Evolutionary conservation across 2,329 filamentous ascomycete species (phyloP).

Genomic region (Verticillium isaacii): DNA sequence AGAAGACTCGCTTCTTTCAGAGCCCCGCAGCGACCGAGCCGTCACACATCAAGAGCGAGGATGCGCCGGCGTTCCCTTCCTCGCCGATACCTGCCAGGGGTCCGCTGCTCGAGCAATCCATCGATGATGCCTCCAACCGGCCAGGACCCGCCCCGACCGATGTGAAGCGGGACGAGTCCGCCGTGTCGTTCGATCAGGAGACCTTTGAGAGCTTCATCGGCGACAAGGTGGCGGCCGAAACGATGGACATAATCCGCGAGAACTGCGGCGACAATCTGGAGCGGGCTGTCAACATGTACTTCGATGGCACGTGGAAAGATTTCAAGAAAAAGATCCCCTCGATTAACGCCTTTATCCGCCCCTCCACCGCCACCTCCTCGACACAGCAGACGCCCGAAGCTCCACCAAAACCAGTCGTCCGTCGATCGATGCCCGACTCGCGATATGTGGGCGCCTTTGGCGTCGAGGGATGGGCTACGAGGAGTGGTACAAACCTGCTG

Average conservation of each 20-base stretch:
- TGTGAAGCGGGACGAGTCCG: conserved; percentile 17
- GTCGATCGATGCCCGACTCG: conserved; percentile 27
- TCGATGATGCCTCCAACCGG: conserved; percentile 14
- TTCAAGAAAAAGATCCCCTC: conserved; percentile 25
- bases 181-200: conserved; percentile 47
- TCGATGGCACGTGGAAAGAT: conserved; percentile 63
- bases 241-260: conserved; percentile 45
- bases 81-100: conserved; percentile 10
- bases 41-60: conserved; percentile 16
- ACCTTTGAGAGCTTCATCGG: conserved; percentile 58
- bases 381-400: not conserved
- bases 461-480: conserved; percentile 85
- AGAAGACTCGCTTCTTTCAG: conserved; percentile 31
- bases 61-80: conserved; percentile 4
- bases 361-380: not conserved
- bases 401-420: conserved; percentile 6
- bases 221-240: conserved; percentile 44
- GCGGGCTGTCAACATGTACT: conserved; percentile 64
- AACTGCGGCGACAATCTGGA: conserved; percentile 55
- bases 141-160: conserved; percentile 4
- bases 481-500: conserved; percentile 70
- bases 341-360: not conserved
- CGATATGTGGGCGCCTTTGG: conserved; percentile 91
- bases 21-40: conserved; percentile 23
- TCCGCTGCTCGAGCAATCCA: conserved; percentile 14